Base-by-base conservation (phyloP, 345 rosid species). In the Erysimum cheiranthoides region DNA sequence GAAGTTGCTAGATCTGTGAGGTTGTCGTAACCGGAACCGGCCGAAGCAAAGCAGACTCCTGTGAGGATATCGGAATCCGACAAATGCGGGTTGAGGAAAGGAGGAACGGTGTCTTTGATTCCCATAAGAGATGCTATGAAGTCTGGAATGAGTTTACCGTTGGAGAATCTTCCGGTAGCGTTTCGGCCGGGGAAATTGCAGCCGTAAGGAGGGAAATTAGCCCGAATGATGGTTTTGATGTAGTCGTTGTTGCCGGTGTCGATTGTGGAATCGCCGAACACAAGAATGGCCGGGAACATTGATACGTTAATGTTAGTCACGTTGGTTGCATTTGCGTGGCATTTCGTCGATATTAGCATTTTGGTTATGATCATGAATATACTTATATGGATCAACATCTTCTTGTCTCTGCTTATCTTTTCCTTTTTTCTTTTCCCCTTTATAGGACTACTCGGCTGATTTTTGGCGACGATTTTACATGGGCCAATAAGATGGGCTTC, bases 241-340 rank as follows among this genome's bases (percentile, higher is more conserved):
- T 74, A 61, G 73, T 79, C 63, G 82, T 79, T 79, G 67, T 79
- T 79, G 10, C 82, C 82, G 25, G 79, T 61, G 49, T 79, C 82
- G 27, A 79, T 34, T 7, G 79, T 74, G 2, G 82, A 79, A 42
- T 79, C 82, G 5, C 79, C 82, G 35, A 79, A 79, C 2, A 63
- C 71, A 11, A 79, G 74, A n/a, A 79, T 73, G 46, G 82, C 78
- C 2, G 82, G 78, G 51, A 79, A 65, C 71, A 63, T 36, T 64
- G 80, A 30, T 69, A 35, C 21, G 40, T n/a, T 51, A 51, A 51
- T 51, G 42, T 34, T 77, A 13, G 65, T 35, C 30, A 59, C 42
- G 54, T 58, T 57, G 53, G 52, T 66, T n/a, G 67, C 5, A 25
- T 34, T 47, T 70, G 76, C 66, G 58, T 71, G 13, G 11, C 76